These are phyloP conservation scores for Tetrapisispora fleetii DNA, from an alignment of 805 yeast genomes.

Conservation along the genomic window DNA sequence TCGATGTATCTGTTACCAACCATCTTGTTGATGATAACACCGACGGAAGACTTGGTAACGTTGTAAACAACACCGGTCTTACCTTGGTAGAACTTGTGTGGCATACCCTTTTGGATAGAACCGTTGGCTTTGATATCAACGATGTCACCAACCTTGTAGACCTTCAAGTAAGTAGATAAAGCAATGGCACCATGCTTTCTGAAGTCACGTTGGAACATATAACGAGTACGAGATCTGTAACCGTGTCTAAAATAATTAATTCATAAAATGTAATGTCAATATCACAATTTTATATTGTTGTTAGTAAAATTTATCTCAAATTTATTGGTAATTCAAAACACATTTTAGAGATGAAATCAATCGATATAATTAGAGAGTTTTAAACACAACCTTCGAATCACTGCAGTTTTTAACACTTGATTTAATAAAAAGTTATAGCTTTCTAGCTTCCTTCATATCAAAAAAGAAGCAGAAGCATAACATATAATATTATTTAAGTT, in stretches of 20 bases:
- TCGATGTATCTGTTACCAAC: slow-evolving; percentile 98
- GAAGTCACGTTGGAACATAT: slow-evolving; percentile 99
- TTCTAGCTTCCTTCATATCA: no score
- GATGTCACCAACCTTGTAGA: slow-evolving; percentile 98
- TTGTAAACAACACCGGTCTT: slow-evolving; percentile 99
- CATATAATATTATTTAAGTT: background rate
- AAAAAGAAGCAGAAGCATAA: background rate
- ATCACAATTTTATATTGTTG: slow-evolving; percentile 51
- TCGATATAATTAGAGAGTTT: no score
- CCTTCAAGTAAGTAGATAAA: slow-evolving; percentile 93
- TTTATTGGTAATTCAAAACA: slow-evolving; percentile 49
- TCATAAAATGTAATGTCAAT: slow-evolving; percentile 29
- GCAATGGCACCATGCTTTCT: slow-evolving; percentile 89
- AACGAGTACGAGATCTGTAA: slow-evolving; percentile 99
- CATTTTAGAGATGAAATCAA: no score
- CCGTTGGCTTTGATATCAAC: slow-evolving; percentile 99
- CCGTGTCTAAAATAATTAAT: slow-evolving; percentile 61
- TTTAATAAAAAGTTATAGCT: no score
- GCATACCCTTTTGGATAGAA: slow-evolving; percentile 99
- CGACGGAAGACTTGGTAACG: slow-evolving; percentile 97
- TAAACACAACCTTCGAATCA: no score
- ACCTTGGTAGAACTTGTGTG: slow-evolving; percentile 99
- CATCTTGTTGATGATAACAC: slow-evolving; percentile 96
- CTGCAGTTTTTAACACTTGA: no score
- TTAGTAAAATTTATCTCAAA: slow-evolving; percentile 74